Percentiles rank a stretch among this genome's conserved stretches.
These are phyloP conservation scores for Leccinum subrobustum DNA, from an alignment of 1,284 basidiomycete species.

Conservation along the genomic window DNA sequence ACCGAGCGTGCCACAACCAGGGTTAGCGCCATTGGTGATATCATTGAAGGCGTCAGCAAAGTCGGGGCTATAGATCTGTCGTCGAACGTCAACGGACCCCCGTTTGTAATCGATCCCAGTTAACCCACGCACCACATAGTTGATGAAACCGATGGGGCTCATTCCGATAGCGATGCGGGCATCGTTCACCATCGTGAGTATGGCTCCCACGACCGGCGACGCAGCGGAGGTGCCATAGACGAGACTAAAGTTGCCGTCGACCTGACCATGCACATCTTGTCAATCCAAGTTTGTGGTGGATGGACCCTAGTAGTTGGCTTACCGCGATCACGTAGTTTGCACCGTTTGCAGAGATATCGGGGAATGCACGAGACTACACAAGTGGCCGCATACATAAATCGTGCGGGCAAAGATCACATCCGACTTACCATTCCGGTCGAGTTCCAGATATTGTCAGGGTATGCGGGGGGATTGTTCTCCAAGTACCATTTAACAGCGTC, in stretches of 20 bases:
- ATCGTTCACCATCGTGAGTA: conserved; percentile 51
- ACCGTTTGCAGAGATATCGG: conserved; percentile 42
- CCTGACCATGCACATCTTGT: conserved; percentile 7
- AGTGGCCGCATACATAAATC: background rate
- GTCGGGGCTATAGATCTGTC: conserved; percentile 27
- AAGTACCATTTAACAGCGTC: conserved; percentile 25
- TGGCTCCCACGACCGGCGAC: conserved; percentile 43
- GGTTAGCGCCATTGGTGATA: conserved; percentile 44
- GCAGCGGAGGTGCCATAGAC: conserved; percentile 41
- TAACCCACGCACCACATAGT: conserved; percentile 29
- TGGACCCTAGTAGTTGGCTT: conserved; percentile 1
- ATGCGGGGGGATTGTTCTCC: conserved; percentile 30
- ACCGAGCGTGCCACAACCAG: conserved; percentile 40
- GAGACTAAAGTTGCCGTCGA: conserved; percentile 37
- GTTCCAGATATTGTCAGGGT: conserved; percentile 43
- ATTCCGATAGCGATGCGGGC: conserved; percentile 39
- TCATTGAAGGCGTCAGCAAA: conserved; percentile 39
- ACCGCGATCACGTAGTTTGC: conserved; percentile 43
- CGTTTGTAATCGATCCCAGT: background rate
- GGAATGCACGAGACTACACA: conserved; percentile 40
- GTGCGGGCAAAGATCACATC: background rate
- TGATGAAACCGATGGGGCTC: conserved; percentile 41
- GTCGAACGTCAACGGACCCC: background rate
- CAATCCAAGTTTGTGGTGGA: background rate
- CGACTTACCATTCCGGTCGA: conserved; percentile 43